Evolutionary conservation across 1,284 basidiomycete species (phyloP), one percentile per base, ranked within the genome.

Genomic region (Rhizopogon parksii): DNA sequence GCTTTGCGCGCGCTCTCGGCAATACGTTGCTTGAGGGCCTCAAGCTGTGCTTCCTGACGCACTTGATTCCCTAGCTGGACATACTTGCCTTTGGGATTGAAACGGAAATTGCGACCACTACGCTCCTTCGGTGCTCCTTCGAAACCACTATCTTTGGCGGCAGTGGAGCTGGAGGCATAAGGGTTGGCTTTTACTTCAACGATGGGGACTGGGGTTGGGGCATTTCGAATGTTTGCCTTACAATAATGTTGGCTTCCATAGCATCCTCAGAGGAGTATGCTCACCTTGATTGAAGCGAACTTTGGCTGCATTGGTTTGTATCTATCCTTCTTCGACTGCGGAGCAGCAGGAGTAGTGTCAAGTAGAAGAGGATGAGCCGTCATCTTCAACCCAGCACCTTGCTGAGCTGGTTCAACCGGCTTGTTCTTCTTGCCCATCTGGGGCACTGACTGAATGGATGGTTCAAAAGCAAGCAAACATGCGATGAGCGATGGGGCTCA

Each of bases 261-360:
- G 45, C 11, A 12, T 48, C 5, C 21, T 1, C 11, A 32, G 19
- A 5, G 15, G 8, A 21, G 21, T 32, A 42, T 11, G 19, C 51
- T 5, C 30, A 83, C 87, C 73, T 88, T 93, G 68, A 95, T 93
- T 3, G 91, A 91, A 0, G 92, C 88, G 67, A 96, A 97, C 68
- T 96, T 97, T 49, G 94, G 94, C 57, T 93, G 91, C 92, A 96
- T 96, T 6, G 94, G 91, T 66, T 93, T 95, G 71, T 95, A 95
- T 53, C 87, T 74, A 64, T 93, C 89, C 66, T 92, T 93, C 69
- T 88, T 91, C 32, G 82, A 84, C 63, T 88, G 85, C 0, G 82
- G 77, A 2, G 73, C 73, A 2, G 74, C 64, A 0, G 76, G 74
- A 9, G 77, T 75, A 11, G 76, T 79, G 51, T 90, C 88, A 55